These are phyloP conservation scores for Podospora appendiculata DNA, from an alignment of 495 filamentous ascomycete genomes.

Conservation along the genomic window DNA sequence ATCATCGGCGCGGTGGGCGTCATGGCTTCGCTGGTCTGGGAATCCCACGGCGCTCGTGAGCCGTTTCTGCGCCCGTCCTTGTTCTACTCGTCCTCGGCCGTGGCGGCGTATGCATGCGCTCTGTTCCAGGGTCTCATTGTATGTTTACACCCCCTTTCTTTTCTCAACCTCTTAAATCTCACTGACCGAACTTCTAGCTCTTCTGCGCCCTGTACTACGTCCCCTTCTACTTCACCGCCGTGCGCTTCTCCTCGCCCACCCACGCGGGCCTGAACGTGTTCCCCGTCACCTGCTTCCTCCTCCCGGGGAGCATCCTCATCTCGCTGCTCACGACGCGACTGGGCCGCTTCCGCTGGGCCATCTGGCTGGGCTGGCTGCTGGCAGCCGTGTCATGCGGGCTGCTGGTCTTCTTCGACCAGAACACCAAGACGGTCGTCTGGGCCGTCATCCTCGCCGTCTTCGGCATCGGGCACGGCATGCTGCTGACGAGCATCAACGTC, in stretches of 20 bases:
- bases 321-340: conserved; percentile 41
- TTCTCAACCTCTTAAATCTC: conserved; percentile 1
- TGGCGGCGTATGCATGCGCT: conserved; percentile 25
- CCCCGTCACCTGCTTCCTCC: conserved; percentile 20
- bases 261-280: conserved; percentile 39
- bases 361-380: conserved; percentile 51
- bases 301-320: conserved; percentile 35
- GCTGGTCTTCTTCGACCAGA: conserved; percentile 34
- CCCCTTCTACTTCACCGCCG: conserved; percentile 56
- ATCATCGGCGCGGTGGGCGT: conserved; percentile 29
- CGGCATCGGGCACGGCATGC: conserved; percentile 46
- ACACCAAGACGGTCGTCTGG: conserved; percentile 41
- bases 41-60: conserved; percentile 33
- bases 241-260: conserved; percentile 46
- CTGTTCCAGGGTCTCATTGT: conserved; percentile 31
- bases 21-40: conserved; percentile 26
- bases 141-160: conserved; percentile 21
- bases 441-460: conserved; percentile 44
- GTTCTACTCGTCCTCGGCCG: conserved; percentile 31
- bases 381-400: conserved; percentile 42
- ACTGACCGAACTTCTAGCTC: conserved; percentile 7
- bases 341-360: conserved; percentile 45
- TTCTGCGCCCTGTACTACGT: conserved; percentile 48
- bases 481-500: conserved; percentile 44
- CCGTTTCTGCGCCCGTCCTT: conserved; percentile 48